Base-by-base conservation (phyloP, 129 eudicot species). In the Flaveria brownii region DNA sequence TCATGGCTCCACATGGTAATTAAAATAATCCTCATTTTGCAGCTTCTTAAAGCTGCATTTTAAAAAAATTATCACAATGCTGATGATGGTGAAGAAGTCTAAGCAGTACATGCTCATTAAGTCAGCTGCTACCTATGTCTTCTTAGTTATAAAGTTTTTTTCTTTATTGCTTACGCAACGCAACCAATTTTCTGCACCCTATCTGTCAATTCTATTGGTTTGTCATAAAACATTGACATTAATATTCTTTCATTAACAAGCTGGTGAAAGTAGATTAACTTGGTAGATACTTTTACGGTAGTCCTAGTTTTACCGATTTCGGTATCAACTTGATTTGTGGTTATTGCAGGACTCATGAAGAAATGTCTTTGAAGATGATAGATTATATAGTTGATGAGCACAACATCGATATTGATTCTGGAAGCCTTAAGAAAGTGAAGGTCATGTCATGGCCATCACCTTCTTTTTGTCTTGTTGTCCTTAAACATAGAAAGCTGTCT, bases 321-420 rank as follows among this genome's bases (percentile, higher is more conserved):
- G 65, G 7, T 45, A 51, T 64, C 39, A 69, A 23, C 49, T 78
- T 74, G 30, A 43, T 56, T 66, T 63, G 12, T 63, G 13, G 4
- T 46, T 62, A 2, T 65, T 88, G 77, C 83, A 93, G 98, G 98
- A 86, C 88, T 68, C 98, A 93, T 77, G 98, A 93, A 87, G 91
- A 93, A 18, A 93, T 93, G 98, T 93, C 98, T 73, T 72, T 81
- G 77, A 78, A 74, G 22, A 82, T 90, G 91, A 84, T 93, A 26
- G 96, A 90, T 70, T 76, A 80, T 75, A 85, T 90, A 67, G 92
- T 93, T 46, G 96, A 90, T 84, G 97, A 90, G 83, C 97, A 93
- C 79, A 80, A 87, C 87, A 90, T 93, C 17, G 97, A 93, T 57
- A 90, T 93, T 42, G 97, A 87, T 71, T 36, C 89, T 75, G 97